These are phyloP conservation scores for Trichoderma oligosporum DNA, from an alignment of 2,329 filamentous ascomycete species.

Conservation along the genomic window DNA sequence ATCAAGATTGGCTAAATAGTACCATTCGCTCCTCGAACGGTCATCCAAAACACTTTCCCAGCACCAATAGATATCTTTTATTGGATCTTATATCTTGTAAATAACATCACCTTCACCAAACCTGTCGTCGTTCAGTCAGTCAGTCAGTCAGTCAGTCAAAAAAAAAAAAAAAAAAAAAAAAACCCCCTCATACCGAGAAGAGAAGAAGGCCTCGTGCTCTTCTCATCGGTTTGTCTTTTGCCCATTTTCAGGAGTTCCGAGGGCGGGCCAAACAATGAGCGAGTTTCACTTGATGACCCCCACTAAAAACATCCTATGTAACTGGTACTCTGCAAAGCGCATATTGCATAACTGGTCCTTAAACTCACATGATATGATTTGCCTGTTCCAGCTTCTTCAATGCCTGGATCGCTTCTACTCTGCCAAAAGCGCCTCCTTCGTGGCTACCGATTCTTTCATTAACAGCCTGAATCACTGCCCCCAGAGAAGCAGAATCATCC, in stretches of 20 bases:
- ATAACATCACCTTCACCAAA: slow-evolving; percentile 61
- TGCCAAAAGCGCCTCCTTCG: slow-evolving; percentile 59
- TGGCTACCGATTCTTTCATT: slow-evolving; percentile 62
- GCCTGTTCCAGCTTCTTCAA: slow-evolving; percentile 73
- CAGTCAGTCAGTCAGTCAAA: too few species aligned
- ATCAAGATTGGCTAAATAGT: slow-evolving; percentile 1
- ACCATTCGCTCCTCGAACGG: background rate
- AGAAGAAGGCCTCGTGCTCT: background rate
- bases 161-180: too few species aligned
- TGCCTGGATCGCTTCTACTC: slow-evolving; percentile 70
- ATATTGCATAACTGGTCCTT: background rate
- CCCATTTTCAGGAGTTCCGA: background rate
- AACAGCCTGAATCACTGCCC: slow-evolving; percentile 71
- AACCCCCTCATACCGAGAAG: too few species aligned
- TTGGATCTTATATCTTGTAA: slow-evolving; percentile 58
- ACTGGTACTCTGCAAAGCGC: background rate
- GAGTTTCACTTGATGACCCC: slow-evolving; percentile 10
- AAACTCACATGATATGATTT: slow-evolving; percentile 82
- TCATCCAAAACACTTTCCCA: background rate
- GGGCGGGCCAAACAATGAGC: background rate
- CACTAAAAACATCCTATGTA: background rate
- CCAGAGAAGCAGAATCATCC: slow-evolving; percentile 76
- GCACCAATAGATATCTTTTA: background rate
- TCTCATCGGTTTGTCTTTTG: background rate
- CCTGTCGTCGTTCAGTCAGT: slow-evolving; percentile 42